Conservation (phyloP, 768 basidiomycete genomes). For the Crucibulum laeve region DNA sequence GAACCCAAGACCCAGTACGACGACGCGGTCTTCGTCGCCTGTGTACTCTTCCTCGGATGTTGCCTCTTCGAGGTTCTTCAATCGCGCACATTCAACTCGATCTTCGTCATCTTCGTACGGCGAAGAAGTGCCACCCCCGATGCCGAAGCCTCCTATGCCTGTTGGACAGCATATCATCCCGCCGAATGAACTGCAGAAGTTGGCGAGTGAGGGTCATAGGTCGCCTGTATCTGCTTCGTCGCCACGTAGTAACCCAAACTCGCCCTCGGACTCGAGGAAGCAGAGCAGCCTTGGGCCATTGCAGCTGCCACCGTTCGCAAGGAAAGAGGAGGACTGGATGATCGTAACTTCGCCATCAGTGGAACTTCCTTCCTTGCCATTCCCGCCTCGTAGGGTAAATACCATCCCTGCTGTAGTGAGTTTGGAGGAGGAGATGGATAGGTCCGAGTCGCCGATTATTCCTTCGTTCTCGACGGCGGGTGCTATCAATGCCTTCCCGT, state of each 20-base stretch:
- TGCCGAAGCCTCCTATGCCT: constrained; percentile 25
- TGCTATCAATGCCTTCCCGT: constrained; percentile 40
- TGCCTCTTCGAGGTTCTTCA: constrained; percentile 49
- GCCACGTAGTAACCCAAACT: too few species aligned
- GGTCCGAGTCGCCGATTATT: constrained; percentile 35
- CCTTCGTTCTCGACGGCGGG: constrained; percentile 46
- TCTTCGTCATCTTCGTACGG: constrained; percentile 59
- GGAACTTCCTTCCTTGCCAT: constrained; percentile 31
- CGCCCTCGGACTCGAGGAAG: too few species aligned
- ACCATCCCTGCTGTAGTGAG: constrained; percentile 1
- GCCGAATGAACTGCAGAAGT: constrained; percentile 47
- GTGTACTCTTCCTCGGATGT: constrained; percentile 56
- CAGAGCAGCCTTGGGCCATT: too few species aligned
- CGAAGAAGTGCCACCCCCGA: constrained; percentile 31
- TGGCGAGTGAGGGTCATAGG: constrained; percentile 13
- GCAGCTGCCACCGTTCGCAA: too few species aligned
- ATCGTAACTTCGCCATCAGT: constrained; percentile 28
- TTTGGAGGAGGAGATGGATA: constrained; percentile 7
- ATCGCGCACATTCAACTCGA: constrained; percentile 33
- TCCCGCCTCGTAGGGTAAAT: constrained; percentile 29
- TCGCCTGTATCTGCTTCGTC: too few species aligned
- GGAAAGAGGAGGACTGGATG: constrained; percentile 24
- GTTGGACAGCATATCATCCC: constrained; percentile 47
- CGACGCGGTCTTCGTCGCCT: constrained; percentile 59
- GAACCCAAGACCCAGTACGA: constrained; percentile 32